Base-by-base conservation (phyloP, 805 yeast genomes). In the Lachancea sp. region DNA sequence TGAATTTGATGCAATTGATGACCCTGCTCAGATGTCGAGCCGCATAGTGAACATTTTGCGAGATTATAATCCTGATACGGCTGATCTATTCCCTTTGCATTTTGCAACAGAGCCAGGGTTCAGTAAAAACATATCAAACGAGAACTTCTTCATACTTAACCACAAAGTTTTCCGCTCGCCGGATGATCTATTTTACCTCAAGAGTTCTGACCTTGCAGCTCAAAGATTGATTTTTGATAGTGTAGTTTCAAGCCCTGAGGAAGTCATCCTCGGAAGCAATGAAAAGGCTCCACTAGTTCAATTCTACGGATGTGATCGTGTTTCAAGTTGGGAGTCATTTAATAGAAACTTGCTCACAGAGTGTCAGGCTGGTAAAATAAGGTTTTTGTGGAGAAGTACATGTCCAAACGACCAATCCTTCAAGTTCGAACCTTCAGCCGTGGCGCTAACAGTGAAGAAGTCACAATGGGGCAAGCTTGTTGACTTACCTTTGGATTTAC, bases 161-260 rank as follows among this genome's bases (percentile, higher is more conserved):
- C 54, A 54, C 2, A 47, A 52, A 40, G 48, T 38, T 15, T 82
- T 81, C 56, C 81, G 89, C 54, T 76, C 82, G 9, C 68, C 81
- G 2, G 85, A 78, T 45, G 95, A 84, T 46, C 74, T 88, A 1
- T 93, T 78, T 61, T 95, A 96, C 2, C 69, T 93, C 46, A 82
- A 83, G 59, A 76, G 87, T 0, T 68, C 69, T 20, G 65, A 67
- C n/a, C 54, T 59, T 5, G 43, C 49, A 19, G 46, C 42, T 10
- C 66, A 61, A 42, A 47, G 53, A 7, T 20, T 20, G 18, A 26
- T 53, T 8, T 38, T 51, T 1, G 62, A 58, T 38, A 47, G 48
- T 3, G 40, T 48, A 3, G 41, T 55, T 2, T 25, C 66, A 13
- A 37, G 66, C 3, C 69, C 78, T 0, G 74, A 76, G 49, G 97